Evolutionary conservation across 2,329 filamentous ascomycete species (phyloP), one percentile per base, ranked within the genome.

Genomic region (Phialophora tarda): DNA sequence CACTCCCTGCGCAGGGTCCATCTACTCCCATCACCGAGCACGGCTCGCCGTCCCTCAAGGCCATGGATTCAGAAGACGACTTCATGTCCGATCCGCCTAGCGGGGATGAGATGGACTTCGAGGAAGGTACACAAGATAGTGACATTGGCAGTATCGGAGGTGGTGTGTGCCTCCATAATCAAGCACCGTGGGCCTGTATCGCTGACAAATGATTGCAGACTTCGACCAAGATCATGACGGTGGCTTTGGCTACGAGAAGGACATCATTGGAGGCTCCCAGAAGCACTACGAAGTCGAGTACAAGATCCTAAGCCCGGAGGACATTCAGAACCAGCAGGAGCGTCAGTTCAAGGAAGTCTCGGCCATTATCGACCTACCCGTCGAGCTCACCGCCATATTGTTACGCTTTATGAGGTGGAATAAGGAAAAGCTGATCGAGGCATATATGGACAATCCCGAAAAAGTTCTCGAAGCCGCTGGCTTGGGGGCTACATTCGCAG

Each of bases 41-140:
- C 64, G 78, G 75, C 68, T 80, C 79, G 23, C 78, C 80, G 21
- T 75, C 77, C 26, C 76, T 76, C 59, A 82, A 82, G 24, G 71
- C 81, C 41, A 97, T 97, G 93, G 93, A 97, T 81, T 97, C 93
- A 8, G 94, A 98, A 74, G 93, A 97, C 75, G 94, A 97, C 67
- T 93, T 93, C 78, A 90, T 95, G 86, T 96, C 91, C 73, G 88
- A 89, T 75, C 84, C 89, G 73, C 94, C 91, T 50, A 96, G 91
- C 75, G 89, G 89, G 50, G 88, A 89, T 69, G 86, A 86, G 67
- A 86, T 92, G 66, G 86, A 86, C 67, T 86, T 92, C 67, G 85
- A 90, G 78, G 86, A 90, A 69, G 91, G 76, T 53, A 79, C 75
- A 26, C 80, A 93, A 74, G 88, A 91, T 67, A 93, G 91, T 73